Evolutionary conservation across 371 early-diverging fungal genomes (phyloP).

Genomic region (Smittium mucronatum): DNA sequence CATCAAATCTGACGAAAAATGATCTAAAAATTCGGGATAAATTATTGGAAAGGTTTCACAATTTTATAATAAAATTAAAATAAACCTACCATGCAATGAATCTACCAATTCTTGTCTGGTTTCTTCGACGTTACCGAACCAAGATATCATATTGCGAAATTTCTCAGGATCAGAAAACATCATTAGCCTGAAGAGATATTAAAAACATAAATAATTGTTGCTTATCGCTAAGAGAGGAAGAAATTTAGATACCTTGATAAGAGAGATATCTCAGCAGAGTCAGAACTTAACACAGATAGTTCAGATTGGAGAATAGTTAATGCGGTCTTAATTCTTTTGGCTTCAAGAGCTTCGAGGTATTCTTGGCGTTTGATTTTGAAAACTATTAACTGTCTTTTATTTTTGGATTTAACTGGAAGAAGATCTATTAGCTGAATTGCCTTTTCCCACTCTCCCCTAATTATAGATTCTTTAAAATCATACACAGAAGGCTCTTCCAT

Average conservation of each 20-base stretch:
- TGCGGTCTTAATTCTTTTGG: conserved; percentile 31
- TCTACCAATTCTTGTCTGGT: conserved; percentile 53
- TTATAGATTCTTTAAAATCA: conserved; percentile 46
- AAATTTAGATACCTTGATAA: background rate
- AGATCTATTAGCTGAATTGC: conserved; percentile 41
- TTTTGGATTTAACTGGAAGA: conserved; percentile 14
- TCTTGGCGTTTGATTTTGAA: conserved; percentile 23
- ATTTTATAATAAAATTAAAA: background rate
- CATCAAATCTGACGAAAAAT: conserved; percentile 69
- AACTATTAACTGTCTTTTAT: background rate
- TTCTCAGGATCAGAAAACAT: conserved; percentile 22
- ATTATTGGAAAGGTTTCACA: background rate
- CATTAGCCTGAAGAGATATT: conserved; percentile 21
- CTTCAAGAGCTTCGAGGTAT: conserved; percentile 32
- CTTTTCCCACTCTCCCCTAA: conserved; percentile 58
- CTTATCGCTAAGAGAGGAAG: background rate
- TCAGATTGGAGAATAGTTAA: conserved; percentile 41
- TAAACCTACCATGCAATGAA: conserved; percentile 37
- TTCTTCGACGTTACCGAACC: conserved; percentile 63
- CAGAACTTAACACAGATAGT: conserved; percentile 24
- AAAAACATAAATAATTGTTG: conserved; percentile 18
- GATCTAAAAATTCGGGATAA: conserved; percentile 26
- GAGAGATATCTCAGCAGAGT: background rate
- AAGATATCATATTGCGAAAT: conserved; percentile 36
- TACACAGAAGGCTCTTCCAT: conserved; percentile 47